Evolutionary conservation across 768 basidiomycete species (phyloP), one percentile per base, ranked within the genome.

Genomic region (Lactarius pseudohatsudake): DNA sequence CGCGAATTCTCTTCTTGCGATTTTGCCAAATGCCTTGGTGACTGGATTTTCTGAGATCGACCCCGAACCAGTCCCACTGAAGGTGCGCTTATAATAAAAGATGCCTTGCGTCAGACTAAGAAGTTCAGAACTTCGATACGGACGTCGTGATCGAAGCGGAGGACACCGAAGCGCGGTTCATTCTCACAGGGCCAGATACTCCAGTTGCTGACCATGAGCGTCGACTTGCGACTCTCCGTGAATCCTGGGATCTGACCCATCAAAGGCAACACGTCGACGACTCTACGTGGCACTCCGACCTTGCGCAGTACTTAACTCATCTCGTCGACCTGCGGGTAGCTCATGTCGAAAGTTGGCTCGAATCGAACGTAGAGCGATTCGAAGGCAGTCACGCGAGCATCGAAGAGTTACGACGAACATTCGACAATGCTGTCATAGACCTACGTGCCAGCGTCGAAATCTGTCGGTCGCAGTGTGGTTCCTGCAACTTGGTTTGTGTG

Each of bases 331-430:
- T 76, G 59, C 80, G 86, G n/a, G 73, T 84, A 20, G 70, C 75
- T 5, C 81, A 82, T 62, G 84, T 87, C 20, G 72, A 72, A 0
- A 74, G 77, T 64, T 87, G 86, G 86, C 74, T 88, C 15, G 71
- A 74, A 2, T 72, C 77, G 8, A 87, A 87, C 63, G 69, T 82
- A 5, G 59, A 76, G 1, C 77, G 84, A 0, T 87, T 87, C 73
- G 76, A 78, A 38, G 66, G 61, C 0, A 74, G 72, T 30, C 75
- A 83, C 55, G 76, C 85, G 2, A 76, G 79, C 50, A 79, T 86
- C 10, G 80, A 80, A 38, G 76, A 77, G 5, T 68, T 88, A n/a
- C 77, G 77, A 18, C 77, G 85, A 59, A 69, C 75, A 1, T 80
- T 85, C 61, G 79, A 82, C 18, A 75, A 59, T 18, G 68, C 77